Base-by-base conservation (phyloP, 2,329 filamentous ascomycete species). In the Paecilomyces dactylethromorphus region DNA sequence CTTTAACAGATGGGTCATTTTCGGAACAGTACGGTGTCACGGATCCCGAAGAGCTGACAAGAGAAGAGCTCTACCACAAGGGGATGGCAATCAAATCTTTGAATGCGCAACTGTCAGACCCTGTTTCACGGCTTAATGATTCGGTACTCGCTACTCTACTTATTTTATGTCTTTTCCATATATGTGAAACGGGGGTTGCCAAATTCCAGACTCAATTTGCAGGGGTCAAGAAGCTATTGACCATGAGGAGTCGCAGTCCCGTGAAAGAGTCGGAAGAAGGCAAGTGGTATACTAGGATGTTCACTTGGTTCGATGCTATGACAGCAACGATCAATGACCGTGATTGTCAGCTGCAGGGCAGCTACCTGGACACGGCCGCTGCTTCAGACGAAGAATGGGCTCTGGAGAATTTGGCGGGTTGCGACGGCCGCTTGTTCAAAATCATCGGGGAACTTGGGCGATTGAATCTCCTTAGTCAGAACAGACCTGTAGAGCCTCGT, bases 121-220 rank as follows among this genome's bases (percentile, higher is more conserved):
- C 87, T 0, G 79, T 81, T 22, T 87, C 86, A 66, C 89, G 91
- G 3, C 87, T 88, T 57, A 88, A 94, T 65, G 93, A 97, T 72
- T 92, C 91, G 0, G 90, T 94, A 3, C 80, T 97, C 31, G 92
- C 91, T 2, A 96, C 91, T 3, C 85, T 97, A 35, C 82, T 97
- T 45, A 84, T 97, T 8, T 81, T 97, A 3, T 96, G 92, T 71
- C 87, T 97, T 61, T 96, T 96, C 72, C 90, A 95, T 65, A 92
- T 96, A 77, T 94, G 91, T 62, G 92, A 97, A 74, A 94, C 90
- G 0, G 93, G 93, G 2, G 88, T 97, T 65, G 91, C 91, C 21
- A 93, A 93, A 68, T 97, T 97, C 76, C 90, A 92, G 65, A 94
- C 90, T 0, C 93, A 97, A 71, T 92, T 97, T 68, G 91, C 91